Conservation (phyloP, 805 yeast genomes). For the Candida qinlingensis region DNA sequence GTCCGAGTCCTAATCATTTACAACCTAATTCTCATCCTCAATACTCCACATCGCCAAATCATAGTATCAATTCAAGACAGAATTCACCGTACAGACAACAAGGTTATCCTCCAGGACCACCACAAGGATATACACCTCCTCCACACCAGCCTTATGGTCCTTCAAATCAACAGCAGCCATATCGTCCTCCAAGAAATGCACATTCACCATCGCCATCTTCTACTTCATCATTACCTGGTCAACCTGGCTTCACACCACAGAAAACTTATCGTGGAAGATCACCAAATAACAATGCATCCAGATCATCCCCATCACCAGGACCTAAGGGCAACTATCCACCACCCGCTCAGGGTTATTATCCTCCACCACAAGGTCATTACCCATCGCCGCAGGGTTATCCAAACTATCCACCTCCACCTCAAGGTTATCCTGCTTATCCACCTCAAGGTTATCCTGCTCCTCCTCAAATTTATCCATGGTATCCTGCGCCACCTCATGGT, state of each 20-base stretch:
- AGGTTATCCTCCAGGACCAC: constrained; percentile 1
- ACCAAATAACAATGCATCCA: constrained; percentile 5
- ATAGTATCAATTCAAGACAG: constrained; percentile 10
- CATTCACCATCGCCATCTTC: neutral
- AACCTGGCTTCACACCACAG: constrained; percentile 3
- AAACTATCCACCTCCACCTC: constrained; percentile 14
- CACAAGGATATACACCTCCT: neutral
- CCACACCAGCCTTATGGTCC: neutral
- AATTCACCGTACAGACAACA: constrained; percentile 13
- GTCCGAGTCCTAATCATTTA: neutral
- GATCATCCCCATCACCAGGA: constrained; percentile 4
- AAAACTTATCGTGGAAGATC: constrained; percentile 11
- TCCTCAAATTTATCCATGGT: constrained; percentile 13
- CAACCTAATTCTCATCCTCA: neutral
- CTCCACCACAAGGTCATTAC: constrained; percentile 10
- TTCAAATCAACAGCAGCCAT: neutral
- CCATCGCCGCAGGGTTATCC: constrained; percentile 18
- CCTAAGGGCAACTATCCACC: constrained; percentile 7
- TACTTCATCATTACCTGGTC: constrained; percentile 8
- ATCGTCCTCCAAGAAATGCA: too few species aligned
- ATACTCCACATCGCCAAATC: constrained; percentile 3
- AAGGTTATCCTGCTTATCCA: constrained; percentile 23
- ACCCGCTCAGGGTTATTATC: constrained; percentile 10
- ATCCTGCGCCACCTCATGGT: constrained; percentile 14
- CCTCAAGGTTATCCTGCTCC: constrained; percentile 15